Base-by-base conservation (phyloP, 805 yeast genomes). In the Cyberlindnera xishuangbannaensis region DNA sequence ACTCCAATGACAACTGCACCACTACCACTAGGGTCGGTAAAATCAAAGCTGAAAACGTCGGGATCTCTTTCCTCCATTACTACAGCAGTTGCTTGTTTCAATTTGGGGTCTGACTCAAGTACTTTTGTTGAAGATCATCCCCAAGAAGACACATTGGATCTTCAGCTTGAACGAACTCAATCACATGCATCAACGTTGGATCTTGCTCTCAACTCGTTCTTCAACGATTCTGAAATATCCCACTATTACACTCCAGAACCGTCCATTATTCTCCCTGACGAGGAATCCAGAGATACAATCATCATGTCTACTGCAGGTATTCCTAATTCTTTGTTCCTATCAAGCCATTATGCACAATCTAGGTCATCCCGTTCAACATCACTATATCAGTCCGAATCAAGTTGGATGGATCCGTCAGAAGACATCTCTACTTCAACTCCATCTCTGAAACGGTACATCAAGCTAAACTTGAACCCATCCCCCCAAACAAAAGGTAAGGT, bases 361-460 rank as follows among this genome's bases (percentile, higher is more conserved):
- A 19, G 45, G 27, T 42, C 50, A 5, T 45, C 48, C 4, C 28
- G 44, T 18, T 35, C 46, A 3, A 32, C 48, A 12, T 48, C 59
- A 4, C 26, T 66, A 26, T 64, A 69, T 44, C 51, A 58, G 3
- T 53, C 66, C 11, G 73, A 67, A 25, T 59, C 67, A 14, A 66
- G 63, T 35, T 72, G 78, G 77, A 70, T 71, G 76, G 76, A 71
- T 34, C 69, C 75, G 4, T 45, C 53, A 33, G 40, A 35, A 7
- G 33, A 33, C 15, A n/a, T 38, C 4, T 6, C 25, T 17, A 25
- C 44, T 2, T 37, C 51, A 2, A 50, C 56, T 4, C 55, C 53
- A 4, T 33, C 37, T 10, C 45, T 50, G 5, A 30, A 43, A 18
- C 26, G 53, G 13, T 51, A 51, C 28, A 41, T 48, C n/a, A 43